These are phyloP conservation scores for Neurospora sp. DNA, from an alignment of 495 filamentous ascomycete species.

Conservation along the genomic window DNA sequence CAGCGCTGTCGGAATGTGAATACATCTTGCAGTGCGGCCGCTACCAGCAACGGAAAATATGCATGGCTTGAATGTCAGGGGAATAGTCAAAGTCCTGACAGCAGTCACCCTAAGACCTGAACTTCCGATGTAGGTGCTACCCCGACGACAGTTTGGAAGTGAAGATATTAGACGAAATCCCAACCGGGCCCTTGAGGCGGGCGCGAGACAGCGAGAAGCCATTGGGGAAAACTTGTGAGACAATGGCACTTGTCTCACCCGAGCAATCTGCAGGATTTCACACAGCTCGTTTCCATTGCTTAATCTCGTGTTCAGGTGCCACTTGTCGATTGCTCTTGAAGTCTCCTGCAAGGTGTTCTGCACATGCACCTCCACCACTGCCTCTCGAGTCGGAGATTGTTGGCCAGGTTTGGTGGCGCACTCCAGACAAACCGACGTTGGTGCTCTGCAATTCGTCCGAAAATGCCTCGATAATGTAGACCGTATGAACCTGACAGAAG, in stretches of 20 bases:
- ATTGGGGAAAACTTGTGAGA: neutral
- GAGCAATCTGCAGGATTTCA: conserved; percentile 8
- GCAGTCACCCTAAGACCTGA: conserved; percentile 3
- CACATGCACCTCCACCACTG: conserved; percentile 1
- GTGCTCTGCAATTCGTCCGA: conserved; percentile 17
- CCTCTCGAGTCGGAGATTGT: neutral
- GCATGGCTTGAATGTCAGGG: neutral
- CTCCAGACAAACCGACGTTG: conserved; percentile 8
- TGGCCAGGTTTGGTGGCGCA: conserved; percentile 10
- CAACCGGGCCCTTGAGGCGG: conserved; percentile 3
- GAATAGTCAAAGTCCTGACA: neutral
- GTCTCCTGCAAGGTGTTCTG: conserved; percentile 7
- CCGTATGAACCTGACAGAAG: neutral
- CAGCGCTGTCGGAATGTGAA: conserved; percentile 44
- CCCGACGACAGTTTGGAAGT: conserved; percentile 1
- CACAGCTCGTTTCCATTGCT: conserved; percentile 19
- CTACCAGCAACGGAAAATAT: neutral
- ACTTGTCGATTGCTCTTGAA: conserved; percentile 11
- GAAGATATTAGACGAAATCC: neutral
- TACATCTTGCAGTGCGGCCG: conserved; percentile 9
- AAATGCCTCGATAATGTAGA: neutral
- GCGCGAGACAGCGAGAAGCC: neutral
- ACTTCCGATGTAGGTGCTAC: neutral
- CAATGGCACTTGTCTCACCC: conserved; percentile 8
- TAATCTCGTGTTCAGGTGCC: conserved; percentile 20